A percentile compares a stretch with the other conserved stretches of the same genome.
phyloP scores from a whole-genome alignment of 768 basidiomycete genomes.

The Pleurotus citrinopileatus region DNA sequence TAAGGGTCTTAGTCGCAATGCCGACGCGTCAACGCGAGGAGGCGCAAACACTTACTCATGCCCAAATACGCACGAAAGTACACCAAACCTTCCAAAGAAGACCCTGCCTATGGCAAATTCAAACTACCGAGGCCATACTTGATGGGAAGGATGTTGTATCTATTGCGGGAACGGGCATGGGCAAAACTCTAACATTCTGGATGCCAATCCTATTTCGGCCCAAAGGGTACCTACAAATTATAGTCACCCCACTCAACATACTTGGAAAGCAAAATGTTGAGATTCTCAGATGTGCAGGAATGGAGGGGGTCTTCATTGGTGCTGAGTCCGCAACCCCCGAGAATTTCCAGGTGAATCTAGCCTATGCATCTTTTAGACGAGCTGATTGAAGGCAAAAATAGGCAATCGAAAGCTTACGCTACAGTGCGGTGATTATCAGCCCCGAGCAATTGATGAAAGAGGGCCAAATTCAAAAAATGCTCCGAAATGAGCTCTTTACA shows the following conservation, averaged over 20 bases:
- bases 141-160: slow-evolving; percentile 20
- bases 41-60: not conserved
- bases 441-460: slow-evolving; percentile 21
- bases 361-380: not conserved
- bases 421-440: slow-evolving; percentile 19
- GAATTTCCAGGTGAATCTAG: slow-evolving; percentile 17
- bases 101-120: slow-evolving; percentile 21
- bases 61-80: not conserved
- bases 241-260: slow-evolving; percentile 23
- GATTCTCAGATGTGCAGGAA: slow-evolving; percentile 11
- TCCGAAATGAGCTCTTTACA: slow-evolving; percentile 18
- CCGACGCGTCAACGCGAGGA: not conserved
- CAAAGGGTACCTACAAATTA: slow-evolving; percentile 17
- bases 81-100: not conserved
- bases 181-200: slow-evolving; percentile 30
- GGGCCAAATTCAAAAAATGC: slow-evolving; percentile 10
- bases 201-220: slow-evolving; percentile 23
- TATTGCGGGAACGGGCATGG: slow-evolving; percentile 25
- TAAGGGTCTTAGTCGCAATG: not conserved
- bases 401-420: slow-evolving; percentile 18
- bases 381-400: slow-evolving; percentile 6
- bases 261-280: slow-evolving; percentile 20
- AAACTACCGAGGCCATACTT: slow-evolving; percentile 17
- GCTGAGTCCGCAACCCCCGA: slow-evolving; percentile 14
- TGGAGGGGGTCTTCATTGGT: slow-evolving; percentile 17